A percentile compares a stretch with the other conserved stretches of the same genome.
phyloP scores from a whole-genome alignment of 2,329 filamentous ascomycete species.

The Fusarium algeriense region DNA sequence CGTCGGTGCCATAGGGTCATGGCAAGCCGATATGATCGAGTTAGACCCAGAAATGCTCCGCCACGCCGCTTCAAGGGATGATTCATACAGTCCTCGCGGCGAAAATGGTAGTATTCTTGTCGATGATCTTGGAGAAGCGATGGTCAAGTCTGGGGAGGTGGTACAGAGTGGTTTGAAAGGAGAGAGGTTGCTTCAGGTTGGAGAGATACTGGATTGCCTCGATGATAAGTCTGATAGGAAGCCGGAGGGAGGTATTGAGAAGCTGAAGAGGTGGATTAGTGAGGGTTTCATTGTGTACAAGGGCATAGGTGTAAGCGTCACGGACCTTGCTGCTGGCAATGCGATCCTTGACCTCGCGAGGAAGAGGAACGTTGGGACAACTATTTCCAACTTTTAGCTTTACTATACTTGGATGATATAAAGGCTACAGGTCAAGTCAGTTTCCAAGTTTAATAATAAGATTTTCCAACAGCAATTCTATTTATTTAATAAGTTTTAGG shows the following conservation, averaged over 20 bases:
- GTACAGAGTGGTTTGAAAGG: conserved; percentile 70
- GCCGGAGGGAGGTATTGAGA: background rate
- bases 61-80: conserved; percentile 13
- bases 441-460: too few relatives aligned
- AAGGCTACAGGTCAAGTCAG: too few relatives aligned
- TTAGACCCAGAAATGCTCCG: conserved; percentile 71
- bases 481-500: too few relatives aligned
- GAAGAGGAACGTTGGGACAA: conserved; percentile 15
- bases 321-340: conserved; percentile 51
- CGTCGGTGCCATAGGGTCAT: conserved; percentile 65
- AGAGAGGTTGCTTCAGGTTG: conserved; percentile 73
- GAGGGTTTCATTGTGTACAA: conserved; percentile 48
- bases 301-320: conserved; percentile 47
- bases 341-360: conserved; percentile 48
- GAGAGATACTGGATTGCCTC: conserved; percentile 49
- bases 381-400: conserved; percentile 18
- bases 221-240: background rate
- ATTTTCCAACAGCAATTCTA: too few relatives aligned
- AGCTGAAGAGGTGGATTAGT: conserved; percentile 18
- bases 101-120: conserved; percentile 54
- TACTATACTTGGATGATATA: rapidly evolving
- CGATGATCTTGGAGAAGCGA: conserved; percentile 69
- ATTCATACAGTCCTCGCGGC: background rate
- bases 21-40: conserved; percentile 73
- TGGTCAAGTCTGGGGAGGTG: conserved; percentile 75